Evolutionary conservation across 257 asterid species (phyloP), one percentile per base, ranked within the genome.

Genomic region (Ocimum tenuiflorum): DNA sequence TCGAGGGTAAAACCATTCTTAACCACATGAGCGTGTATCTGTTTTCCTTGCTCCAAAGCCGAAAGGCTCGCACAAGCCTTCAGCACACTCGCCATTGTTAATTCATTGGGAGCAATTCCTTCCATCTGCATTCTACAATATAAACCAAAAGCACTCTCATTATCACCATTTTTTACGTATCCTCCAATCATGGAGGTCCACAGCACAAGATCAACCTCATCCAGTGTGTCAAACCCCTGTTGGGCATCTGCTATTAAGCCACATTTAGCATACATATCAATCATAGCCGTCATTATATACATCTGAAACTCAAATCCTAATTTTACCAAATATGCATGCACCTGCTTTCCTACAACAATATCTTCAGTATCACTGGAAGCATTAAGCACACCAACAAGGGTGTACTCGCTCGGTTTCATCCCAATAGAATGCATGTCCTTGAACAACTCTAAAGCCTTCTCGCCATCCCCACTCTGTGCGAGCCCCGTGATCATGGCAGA

Each of bases 141-240:
- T 77, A 91, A 68, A 72, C 65, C 73, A 77, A 82, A 63, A 17
- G 97, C 94, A 52, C 59, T 75, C 69, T 91, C 96, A 14, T 73
- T 79, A 19, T 91, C 91, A 38, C 94, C 95, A 60, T 91, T 88
- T 70, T 91, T 87, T 38, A 88, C 94, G 42, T 82, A 88, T 38
- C 91, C 95, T 9, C 91, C 84, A 1, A 91, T 83, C 94, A 91
- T 88, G 69, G 97, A 86, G 11, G 96, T 88, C 96, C 96, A 86
- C 54, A 91, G 14, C 55, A 88, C 95, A 38, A 88, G 81, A 55
- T 91, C 97, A 9, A 91, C 76, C 58, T 81, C 83, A 39, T 73
- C 65, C 47, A 86, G 73, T 68, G 64, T 71, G 57, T 86, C 88
- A 15, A 91, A 86, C 38, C 91, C 95, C 59, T 78, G 83, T 36